phyloP scores from a whole-genome alignment of 306 rosid genomes.

The Lablab purpureus region DNA sequence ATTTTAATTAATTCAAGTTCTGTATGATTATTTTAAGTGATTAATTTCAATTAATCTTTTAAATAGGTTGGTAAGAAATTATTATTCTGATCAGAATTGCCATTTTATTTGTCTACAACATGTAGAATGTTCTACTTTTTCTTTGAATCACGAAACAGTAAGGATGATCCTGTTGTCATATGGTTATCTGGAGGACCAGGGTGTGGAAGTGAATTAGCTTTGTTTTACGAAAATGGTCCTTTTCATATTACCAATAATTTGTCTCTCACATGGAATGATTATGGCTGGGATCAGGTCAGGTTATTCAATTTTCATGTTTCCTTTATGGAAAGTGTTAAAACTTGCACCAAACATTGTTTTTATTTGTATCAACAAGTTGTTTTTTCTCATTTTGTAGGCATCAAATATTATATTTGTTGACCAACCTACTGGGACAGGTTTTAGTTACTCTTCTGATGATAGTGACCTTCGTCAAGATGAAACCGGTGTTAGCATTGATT shows the following conservation, averaged over 20 bases:
- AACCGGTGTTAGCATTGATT: conserved; percentile 83
- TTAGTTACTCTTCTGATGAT: conserved; percentile 68
- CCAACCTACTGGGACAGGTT: conserved; percentile 94
- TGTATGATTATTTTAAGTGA: no score
- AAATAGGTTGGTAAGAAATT: no score
- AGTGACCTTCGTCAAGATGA: conserved; percentile 74
- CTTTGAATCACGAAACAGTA: conserved; percentile 79
- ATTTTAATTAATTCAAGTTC: no score
- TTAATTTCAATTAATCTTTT: no score
- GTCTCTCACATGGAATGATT: conserved; percentile 86
- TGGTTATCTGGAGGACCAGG: conserved; percentile 99
- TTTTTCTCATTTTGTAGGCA: conserved; percentile 59
- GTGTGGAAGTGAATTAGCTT: conserved; percentile 80
- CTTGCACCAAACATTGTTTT: neutral
- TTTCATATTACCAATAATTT: conserved; percentile 65
- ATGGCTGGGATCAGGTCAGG: conserved; percentile 86
- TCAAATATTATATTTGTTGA: conserved; percentile 85
- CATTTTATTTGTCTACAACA: neutral
- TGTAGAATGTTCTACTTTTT: conserved; percentile 90
- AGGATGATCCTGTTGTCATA: conserved; percentile 75
- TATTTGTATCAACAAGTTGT: no score
- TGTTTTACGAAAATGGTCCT: conserved; percentile 95
- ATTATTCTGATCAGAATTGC: no score
- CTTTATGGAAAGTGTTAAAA: neutral
- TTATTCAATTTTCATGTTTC: neutral